A percentile compares a stretch with the other conserved stretches of the same genome.
Conservation (phyloP, 2,329 filamentous ascomycete genomes). For the Capronia americana region DNA sequence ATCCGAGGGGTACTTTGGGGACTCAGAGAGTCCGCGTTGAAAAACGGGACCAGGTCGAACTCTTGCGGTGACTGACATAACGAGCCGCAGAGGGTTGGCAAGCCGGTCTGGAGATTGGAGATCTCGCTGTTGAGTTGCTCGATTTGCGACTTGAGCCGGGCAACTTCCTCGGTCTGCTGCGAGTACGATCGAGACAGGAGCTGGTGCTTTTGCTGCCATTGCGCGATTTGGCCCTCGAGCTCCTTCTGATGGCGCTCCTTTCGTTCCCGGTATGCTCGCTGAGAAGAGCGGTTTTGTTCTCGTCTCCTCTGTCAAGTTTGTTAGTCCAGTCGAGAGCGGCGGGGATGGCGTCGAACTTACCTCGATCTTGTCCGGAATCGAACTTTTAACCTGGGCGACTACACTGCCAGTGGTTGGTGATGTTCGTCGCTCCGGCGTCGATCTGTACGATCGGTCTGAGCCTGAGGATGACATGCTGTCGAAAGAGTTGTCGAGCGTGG, state of each 20-base stretch:
- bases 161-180: slow-evolving; percentile 35
- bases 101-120: slow-evolving; percentile 30
- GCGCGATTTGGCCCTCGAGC: slow-evolving; percentile 66
- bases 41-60: slow-evolving; percentile 38
- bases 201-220: slow-evolving; percentile 39
- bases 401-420: slow-evolving; percentile 24
- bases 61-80: slow-evolving; percentile 35
- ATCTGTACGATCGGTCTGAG: slow-evolving; percentile 29
- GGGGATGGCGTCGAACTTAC: slow-evolving; percentile 16
- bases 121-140: slow-evolving; percentile 36
- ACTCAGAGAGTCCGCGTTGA: slow-evolving; percentile 24
- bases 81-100: slow-evolving; percentile 30
- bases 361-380: slow-evolving; percentile 39
- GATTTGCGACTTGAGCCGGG: slow-evolving; percentile 35
- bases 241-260: slow-evolving; percentile 95
- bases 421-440: slow-evolving; percentile 26
- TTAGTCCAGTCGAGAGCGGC: slow-evolving; percentile 2
- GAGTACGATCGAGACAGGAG: slow-evolving; percentile 33
- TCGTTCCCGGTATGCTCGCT: slow-evolving; percentile 93
- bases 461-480: slow-evolving; percentile 33
- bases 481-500: slow-evolving; percentile 34
- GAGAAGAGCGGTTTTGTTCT: slow-evolving; percentile 48
- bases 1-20: slow-evolving; percentile 28
- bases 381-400: slow-evolving; percentile 31
- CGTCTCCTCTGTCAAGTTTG: slow-evolving; percentile 31